A percentile compares a stretch with the other conserved stretches of the same genome.
Evolutionary conservation across 345 rosid species (phyloP).

Genomic region (Pistacia integerrima): DNA sequence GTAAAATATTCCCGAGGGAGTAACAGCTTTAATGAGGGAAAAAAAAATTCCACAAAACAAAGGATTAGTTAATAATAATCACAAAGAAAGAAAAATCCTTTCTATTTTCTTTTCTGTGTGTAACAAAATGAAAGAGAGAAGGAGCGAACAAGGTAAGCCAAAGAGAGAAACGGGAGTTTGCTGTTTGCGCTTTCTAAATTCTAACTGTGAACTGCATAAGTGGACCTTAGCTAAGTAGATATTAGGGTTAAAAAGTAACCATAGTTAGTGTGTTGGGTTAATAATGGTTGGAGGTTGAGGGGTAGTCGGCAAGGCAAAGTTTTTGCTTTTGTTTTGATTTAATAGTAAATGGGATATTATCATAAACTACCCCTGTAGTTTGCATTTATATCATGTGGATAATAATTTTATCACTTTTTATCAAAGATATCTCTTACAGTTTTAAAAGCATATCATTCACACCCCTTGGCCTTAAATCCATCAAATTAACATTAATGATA

Average conservation of each 20-base stretch:
- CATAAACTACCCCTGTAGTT: no score
- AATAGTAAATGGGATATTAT: no score
- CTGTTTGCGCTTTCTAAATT: constrained; percentile 15
- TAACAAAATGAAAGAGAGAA: neutral
- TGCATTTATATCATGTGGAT: no score
- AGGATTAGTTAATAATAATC: constrained; percentile 18
- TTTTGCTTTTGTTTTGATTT: constrained; percentile 7
- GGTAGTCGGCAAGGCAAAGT: constrained; percentile 34
- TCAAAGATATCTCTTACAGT: no score
- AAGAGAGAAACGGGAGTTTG: neutral
- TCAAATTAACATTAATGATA: no score
- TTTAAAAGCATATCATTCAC: no score
- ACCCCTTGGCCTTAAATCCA: no score
- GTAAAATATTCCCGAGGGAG: constrained; percentile 23
- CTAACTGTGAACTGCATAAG: constrained; percentile 27
- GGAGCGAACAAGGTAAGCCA: neutral
- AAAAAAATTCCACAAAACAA: constrained; percentile 21
- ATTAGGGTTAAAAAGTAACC: constrained; percentile 34
- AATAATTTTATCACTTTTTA: no score
- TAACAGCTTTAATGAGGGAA: constrained; percentile 1
- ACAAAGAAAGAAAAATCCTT: constrained; percentile 13
- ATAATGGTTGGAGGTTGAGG: constrained; percentile 34
- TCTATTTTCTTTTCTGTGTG: neutral
- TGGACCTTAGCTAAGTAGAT: constrained; percentile 36
- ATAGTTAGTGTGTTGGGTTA: constrained; percentile 32